Conservation (phyloP, 805 yeast species). For the Metschnikowia koreensis region DNA sequence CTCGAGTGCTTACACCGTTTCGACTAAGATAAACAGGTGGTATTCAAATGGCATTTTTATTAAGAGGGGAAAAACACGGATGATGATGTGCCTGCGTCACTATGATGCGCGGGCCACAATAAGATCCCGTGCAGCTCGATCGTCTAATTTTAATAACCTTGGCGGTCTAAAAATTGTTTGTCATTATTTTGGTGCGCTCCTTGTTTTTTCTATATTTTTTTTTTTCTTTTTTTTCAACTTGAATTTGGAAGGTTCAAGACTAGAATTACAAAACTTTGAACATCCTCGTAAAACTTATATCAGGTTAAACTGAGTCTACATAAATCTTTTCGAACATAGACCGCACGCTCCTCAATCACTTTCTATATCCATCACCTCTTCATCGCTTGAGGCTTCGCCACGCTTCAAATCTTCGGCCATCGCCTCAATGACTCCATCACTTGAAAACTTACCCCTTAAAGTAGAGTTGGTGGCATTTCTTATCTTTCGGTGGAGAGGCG, state of each 20-base stretch:
- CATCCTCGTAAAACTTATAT: too few species aligned
- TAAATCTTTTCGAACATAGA: neutral
- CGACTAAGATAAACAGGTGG: neutral
- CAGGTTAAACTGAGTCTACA: too few species aligned
- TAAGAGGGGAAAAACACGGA: conserved; percentile 2
- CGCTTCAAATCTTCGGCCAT: conserved; percentile 40
- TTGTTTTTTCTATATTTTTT: neutral
- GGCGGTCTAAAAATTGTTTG: neutral
- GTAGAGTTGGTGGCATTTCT: conserved; percentile 5
- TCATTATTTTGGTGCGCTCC: neutral
- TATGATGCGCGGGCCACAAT: conserved; percentile 3
- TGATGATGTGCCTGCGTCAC: conserved; percentile 8
- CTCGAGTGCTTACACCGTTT: too few species aligned
- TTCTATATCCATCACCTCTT: conserved; percentile 58
- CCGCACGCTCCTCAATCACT: conserved; percentile 39
- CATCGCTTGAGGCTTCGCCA: conserved; percentile 52
- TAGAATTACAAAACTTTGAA: too few species aligned
- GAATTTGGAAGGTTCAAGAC: too few species aligned
- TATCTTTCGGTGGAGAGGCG: conserved; percentile 24
- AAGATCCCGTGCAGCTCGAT: neutral
- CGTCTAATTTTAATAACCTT: neutral
- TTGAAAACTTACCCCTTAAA: neutral
- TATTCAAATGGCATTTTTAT: neutral
- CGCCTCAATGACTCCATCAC: conserved; percentile 27
- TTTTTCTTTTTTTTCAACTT: too few species aligned